Evolutionary conservation across 495 filamentous ascomycete species (phyloP).

Genomic region (Mytilinidion resinicola): DNA sequence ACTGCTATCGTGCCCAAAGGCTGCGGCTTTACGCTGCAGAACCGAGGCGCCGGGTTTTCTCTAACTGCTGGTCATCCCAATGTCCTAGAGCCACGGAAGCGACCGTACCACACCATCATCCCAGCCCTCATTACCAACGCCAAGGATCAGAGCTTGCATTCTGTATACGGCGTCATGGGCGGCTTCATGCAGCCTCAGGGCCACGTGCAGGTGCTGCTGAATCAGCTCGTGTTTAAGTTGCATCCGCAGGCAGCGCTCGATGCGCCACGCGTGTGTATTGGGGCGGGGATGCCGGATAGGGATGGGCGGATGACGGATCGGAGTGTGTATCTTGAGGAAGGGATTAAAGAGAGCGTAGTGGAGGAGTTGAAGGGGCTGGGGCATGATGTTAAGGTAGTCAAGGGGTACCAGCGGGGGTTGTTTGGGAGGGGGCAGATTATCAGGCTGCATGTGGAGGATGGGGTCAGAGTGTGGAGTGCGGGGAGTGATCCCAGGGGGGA

Average conservation of each 20-base stretch:
- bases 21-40: conserved; percentile 90
- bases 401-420: conserved; percentile 57
- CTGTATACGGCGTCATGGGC: conserved; percentile 93
- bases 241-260: conserved; percentile 87
- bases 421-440: conserved; percentile 94
- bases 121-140: conserved; percentile 80
- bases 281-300: conserved; percentile 55
- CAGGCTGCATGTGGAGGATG: conserved; percentile 64
- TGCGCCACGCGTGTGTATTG: conserved; percentile 79
- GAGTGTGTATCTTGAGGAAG: conserved; percentile 77
- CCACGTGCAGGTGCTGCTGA: conserved; percentile 89
- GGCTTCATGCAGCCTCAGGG: conserved; percentile 99
- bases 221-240: conserved; percentile 79
- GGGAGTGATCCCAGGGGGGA: conserved; percentile 88
- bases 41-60: conserved; percentile 81
- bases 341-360: conserved; percentile 61
- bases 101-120: conserved; percentile 98
- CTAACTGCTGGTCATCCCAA: conserved; percentile 68
- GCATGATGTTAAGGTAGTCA: conserved; percentile 64
- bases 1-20: conserved; percentile 73
- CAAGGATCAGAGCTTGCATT: conserved; percentile 64
- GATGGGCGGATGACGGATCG: conserved; percentile 46
- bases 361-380: conserved; percentile 62
- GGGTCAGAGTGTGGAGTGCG: conserved; percentile 65
- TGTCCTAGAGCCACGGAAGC: conserved; percentile 67